Conservation (phyloP, 176 grass and related monocot species). For the Areca catechu region DNA sequence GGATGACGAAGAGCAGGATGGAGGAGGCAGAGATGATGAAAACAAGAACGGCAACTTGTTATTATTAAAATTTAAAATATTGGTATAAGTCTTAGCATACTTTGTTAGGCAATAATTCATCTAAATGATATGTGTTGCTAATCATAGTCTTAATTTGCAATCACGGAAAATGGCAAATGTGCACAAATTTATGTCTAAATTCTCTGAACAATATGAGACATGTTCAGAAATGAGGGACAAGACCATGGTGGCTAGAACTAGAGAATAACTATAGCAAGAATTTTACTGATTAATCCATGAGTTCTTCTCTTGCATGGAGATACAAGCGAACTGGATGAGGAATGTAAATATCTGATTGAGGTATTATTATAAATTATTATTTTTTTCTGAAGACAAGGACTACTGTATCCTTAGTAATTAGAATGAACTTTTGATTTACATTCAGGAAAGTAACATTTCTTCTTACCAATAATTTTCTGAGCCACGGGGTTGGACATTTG, state of each 20-base stretch:
- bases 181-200: conserved; percentile 64
- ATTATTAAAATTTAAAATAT: conserved; percentile 52
- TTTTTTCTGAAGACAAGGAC: too few species aligned
- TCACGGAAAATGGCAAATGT: conserved; percentile 88
- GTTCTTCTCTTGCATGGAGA: conserved; percentile 92
- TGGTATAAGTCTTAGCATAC: conserved; percentile 40
- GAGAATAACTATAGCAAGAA: conserved; percentile 82
- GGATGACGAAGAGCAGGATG: too few species aligned
- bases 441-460: too few species aligned
- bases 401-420: too few species aligned
- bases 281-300: conserved; percentile 88
- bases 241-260: conserved; percentile 86
- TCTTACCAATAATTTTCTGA: too few species aligned
- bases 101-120: background rate
- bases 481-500: too few species aligned
- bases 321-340: conserved; percentile 83
- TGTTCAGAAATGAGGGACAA: conserved; percentile 71
- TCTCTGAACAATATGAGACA: conserved; percentile 85
- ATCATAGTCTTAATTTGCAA: background rate
- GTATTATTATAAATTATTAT: conserved; percentile 17
- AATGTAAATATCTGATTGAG: conserved; percentile 97
- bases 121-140: background rate
- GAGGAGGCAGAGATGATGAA: too few species aligned
- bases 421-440: too few species aligned
- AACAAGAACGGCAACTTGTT: too few species aligned